These are phyloP conservation scores for Endotrypanum monterogeii DNA, from an alignment of 208 protist species.

Conservation along the genomic window DNA sequence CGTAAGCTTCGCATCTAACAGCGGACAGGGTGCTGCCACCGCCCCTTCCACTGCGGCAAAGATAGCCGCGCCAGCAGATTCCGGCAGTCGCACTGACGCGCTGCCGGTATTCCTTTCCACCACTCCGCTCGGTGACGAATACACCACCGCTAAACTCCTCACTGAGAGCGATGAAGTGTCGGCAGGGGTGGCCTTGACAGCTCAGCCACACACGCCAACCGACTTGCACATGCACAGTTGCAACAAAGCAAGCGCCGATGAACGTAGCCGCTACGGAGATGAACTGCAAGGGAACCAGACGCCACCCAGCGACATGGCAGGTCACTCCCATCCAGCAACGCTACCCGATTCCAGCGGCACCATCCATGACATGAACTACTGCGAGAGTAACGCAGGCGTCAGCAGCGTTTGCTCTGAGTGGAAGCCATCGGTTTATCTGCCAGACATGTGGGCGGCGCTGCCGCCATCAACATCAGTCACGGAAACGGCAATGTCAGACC, in stretches of 20 bases:
- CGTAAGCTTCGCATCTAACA: slow-evolving; percentile 19
- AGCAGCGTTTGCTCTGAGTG: slow-evolving; percentile 15
- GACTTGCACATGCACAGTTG: neutral
- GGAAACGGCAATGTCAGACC: neutral
- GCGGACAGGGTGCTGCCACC: neutral
- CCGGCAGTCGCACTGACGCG: neutral
- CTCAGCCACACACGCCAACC: neutral
- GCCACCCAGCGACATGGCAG: neutral
- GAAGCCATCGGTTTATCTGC: slow-evolving; percentile 32
- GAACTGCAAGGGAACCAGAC: neutral
- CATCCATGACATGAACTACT: neutral
- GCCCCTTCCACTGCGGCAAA: neutral
- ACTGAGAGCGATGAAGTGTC: neutral
- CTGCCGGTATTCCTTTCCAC: neutral
- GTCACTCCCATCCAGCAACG: neutral
- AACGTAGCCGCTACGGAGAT: neutral
- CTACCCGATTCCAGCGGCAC: neutral
- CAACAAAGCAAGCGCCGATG: neutral
- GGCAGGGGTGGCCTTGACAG: neutral
- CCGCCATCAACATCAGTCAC: neutral
- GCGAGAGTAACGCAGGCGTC: neutral
- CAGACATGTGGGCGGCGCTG: slow-evolving; percentile 20
- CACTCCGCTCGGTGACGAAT: neutral
- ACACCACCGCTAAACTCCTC: neutral
- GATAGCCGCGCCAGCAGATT: neutral